Base-by-base conservation (phyloP, 2,329 filamentous ascomycete genomes). In the Phyllosticta citriasiana region DNA sequence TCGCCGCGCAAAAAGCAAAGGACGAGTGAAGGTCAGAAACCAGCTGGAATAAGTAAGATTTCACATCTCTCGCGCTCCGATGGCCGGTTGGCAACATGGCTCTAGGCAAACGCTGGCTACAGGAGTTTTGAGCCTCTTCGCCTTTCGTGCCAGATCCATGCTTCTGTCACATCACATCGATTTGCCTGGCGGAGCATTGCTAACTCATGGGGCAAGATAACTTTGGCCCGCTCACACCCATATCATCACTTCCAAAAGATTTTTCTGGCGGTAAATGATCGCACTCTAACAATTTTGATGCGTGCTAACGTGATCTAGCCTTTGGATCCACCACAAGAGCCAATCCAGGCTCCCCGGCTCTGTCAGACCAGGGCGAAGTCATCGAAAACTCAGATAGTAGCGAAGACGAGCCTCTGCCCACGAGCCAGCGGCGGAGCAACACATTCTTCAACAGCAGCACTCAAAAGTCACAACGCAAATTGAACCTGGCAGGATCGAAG, bases 1-100 rank as follows among this genome's bases (percentile, higher is more conserved):
- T 67, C 67, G 10, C 62, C 56, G 10, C 68, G 61, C 57, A 68
- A 72, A 61, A 64, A 67, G 27, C 66, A 66, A n/a, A 70, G 68
- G 58, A 58, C 63, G 14, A n/a, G 67, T 54, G n/a, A 10, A 9
- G 56, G 51, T 4, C 25, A 27, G 27, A 16, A 33, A n/a, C 53
- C 30, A 26, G 26, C 47, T 19, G 30, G 22, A 57, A 54, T 4
- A 55, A 19, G 59, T 61, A 57, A 5, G 59, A 19, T 27, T 35
- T 24, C 19, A 60, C 14, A n/a, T 16, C 14, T n/a, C 40, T 47
- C 16, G 16, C 12, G 5, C 35, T 40, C 14, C 12, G 14, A 47
- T 19, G 6, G 14, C 40, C 14, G 40, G 40, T n/a, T n/a, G 6
- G 12, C 14, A 4, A n/a, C 14, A n/a, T 47, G 14, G 4, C 14